Evolutionary conservation across 2,329 filamentous ascomycete species (phyloP).

Genomic region (Arthroderma sp.): DNA sequence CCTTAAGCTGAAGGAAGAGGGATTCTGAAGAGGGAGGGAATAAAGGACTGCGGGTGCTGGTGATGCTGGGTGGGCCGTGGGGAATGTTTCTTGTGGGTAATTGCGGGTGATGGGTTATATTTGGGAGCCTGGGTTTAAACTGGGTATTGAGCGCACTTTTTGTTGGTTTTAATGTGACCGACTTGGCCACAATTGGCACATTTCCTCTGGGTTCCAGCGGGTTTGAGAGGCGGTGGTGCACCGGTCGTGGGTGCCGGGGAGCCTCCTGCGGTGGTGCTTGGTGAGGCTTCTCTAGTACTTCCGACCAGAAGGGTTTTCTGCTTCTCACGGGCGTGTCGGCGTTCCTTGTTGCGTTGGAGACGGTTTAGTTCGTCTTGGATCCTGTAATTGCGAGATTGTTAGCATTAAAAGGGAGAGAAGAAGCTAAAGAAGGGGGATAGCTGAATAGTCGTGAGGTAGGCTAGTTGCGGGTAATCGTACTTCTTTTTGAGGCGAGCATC

Average conservation of each 20-base stretch:
- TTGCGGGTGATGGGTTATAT: slow-evolving; percentile 2
- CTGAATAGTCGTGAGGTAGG: slow-evolving; percentile 1
- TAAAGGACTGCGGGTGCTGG: too few species aligned
- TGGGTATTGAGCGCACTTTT: slow-evolving; percentile 52
- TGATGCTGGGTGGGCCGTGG: slow-evolving; percentile 11
- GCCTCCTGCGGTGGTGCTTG: slow-evolving; percentile 32
- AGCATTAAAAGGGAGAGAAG: slow-evolving; percentile 9
- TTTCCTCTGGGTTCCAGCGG: slow-evolving; percentile 55
- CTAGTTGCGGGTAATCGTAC: slow-evolving; percentile 25
- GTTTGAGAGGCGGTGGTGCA: neutral
- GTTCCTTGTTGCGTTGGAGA: slow-evolving; percentile 81
- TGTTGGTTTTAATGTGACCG: slow-evolving; percentile 97
- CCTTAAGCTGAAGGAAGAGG: neutral
- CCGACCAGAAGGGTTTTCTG: slow-evolving; percentile 51
- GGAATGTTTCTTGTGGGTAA: slow-evolving; percentile 2
- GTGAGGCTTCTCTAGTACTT: slow-evolving; percentile 26
- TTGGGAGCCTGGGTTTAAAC: neutral
- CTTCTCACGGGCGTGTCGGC: slow-evolving; percentile 78
- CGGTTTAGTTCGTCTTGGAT: slow-evolving; percentile 65
- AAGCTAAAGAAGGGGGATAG: slow-evolving; percentile 1
- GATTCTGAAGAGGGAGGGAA: slow-evolving; percentile 12
- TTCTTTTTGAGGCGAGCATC: slow-evolving; percentile 49
- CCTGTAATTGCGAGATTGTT: slow-evolving; percentile 28
- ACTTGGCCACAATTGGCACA: slow-evolving; percentile 96
- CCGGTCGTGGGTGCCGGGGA: slow-evolving; percentile 43